Conservation (phyloP, 2,329 filamentous ascomycete species). For the Endocalyx cinctus region DNA sequence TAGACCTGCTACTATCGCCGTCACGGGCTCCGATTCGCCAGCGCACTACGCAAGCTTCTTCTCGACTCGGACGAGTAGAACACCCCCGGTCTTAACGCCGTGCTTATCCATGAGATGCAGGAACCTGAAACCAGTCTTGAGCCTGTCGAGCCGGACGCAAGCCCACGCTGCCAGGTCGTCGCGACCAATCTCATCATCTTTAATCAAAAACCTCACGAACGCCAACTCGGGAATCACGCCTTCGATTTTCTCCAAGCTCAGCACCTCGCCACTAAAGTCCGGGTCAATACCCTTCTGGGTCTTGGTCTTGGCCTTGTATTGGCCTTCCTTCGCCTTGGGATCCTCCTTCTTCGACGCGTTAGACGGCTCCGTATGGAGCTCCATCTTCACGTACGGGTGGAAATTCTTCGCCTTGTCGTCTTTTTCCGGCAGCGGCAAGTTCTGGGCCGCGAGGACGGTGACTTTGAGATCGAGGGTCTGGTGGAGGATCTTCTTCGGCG, state of each 20-base stretch:
- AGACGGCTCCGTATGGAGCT: slow-evolving; percentile 68
- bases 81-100: slow-evolving; percentile 61
- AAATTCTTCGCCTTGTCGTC: slow-evolving; percentile 53
- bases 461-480: slow-evolving; percentile 66
- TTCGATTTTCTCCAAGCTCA: slow-evolving; percentile 51
- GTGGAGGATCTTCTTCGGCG: slow-evolving; percentile 36
- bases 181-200: slow-evolving; percentile 76
- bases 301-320: slow-evolving; percentile 56
- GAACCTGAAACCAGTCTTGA: slow-evolving; percentile 72
- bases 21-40: too few species aligned
- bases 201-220: slow-evolving; percentile 78
- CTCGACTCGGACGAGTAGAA: slow-evolving; percentile 74
- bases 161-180: slow-evolving; percentile 85
- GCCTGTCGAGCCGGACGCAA: slow-evolving; percentile 77
- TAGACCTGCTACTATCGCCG: too few species aligned
- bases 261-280: slow-evolving; percentile 55
- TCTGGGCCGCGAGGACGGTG: slow-evolving; percentile 71
- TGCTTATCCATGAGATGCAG: slow-evolving; percentile 69
- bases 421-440: slow-evolving; percentile 59
- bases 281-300: slow-evolving; percentile 55
- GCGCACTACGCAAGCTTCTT: slow-evolving; percentile 20
- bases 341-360: slow-evolving; percentile 35
- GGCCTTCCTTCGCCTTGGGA: slow-evolving; percentile 51
- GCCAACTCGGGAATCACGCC: slow-evolving; percentile 64
- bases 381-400: slow-evolving; percentile 76